Base-by-base conservation (phyloP, 225 moss, liverwort and hornwort species). In the Pseudisothecium myosuroides region DNA sequence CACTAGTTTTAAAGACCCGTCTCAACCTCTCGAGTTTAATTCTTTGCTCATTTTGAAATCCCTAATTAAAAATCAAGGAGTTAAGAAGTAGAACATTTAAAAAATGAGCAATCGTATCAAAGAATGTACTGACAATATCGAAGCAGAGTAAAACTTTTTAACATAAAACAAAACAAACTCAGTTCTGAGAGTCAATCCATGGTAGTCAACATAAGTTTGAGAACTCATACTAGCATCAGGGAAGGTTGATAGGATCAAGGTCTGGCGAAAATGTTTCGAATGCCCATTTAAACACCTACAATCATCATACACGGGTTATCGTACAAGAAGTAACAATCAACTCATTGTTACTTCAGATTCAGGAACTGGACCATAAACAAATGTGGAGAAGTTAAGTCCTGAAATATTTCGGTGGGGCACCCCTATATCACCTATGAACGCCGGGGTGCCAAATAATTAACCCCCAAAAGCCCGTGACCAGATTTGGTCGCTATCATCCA, bases 251-350 rank as follows among this genome's bases (percentile, higher is more conserved):
- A 99, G 93, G 83, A 99, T 90, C 84, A 99, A 94, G 47, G 95
- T 96, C 89, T 99, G 99, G 73, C 97, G 99, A 89, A 95, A 99
- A 90, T 96, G 93, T 84, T 93, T 95, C 17, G 96, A 94, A 89
- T 96, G 95, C 59, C 97, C 99, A 90, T 96, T 96, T 86, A 97
- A 91, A 89, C 91, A 97, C 98, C 98, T 99, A 93, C 82, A 88
- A 91, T 78, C 78, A 84, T 65, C 90, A 87, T 39, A 88, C 64
- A 47, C 29, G 24, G 34, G 23, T 67, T 56, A 54, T 84, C 88
- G 80, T 62, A 69, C 72, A 71, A 82, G 11, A 82, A 54, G 67
- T 36, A 87, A 78, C 54, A 68, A 59, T 87, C 29, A 61, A 74
- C 43, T 74, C 84, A 49, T 83, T 72, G 17, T 80, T 80, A 26